Base-by-base conservation (phyloP, 2,329 filamentous ascomycete species). In the Capronia americana region DNA sequence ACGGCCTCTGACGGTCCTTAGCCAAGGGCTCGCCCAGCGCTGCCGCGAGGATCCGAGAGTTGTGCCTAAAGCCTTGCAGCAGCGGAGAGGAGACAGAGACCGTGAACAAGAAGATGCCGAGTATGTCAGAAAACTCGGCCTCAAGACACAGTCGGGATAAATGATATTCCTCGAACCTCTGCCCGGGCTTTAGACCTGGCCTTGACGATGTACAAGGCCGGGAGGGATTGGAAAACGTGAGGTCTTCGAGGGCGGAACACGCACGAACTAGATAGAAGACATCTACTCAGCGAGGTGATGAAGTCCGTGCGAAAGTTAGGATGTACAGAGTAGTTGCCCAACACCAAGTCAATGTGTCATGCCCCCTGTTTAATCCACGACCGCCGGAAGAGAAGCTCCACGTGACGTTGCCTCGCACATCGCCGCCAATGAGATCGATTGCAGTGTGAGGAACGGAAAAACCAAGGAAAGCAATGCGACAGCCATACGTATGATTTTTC, bases 1-100 rank as follows among this genome's bases (percentile, higher is more conserved):
- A n/a, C 26, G n/a, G 26, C 20, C 30, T 34, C n/a, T 38, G 28
- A 50, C n/a, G 28, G 17, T 32, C 28, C 30, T 17, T 26, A 20
- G 57, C 57, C 44, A 60, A 61, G 48, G 48, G 20, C 48, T 6
- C 32, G 58, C 58, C 58, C 58, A 61, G 58, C 34, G 20, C 11
- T 26, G 58, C 58, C 58, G 30, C 26, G 46, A 53, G 38, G 41
- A 34, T 61, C n/a, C 14, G 17, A 51, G n/a, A 32, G 30, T 51
- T 50, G 28, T 32, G 7, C 11, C 23, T 28, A 24, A 48, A 53
- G 28, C 48, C 28, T n/a, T 24, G 20, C 57, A 38, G 26, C 12
- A 53, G 14, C 48, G 24, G 30, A 41, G 23, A 34, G 54, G 17
- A 50, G 11, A 23, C 41, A 26, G 23, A 58, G 26, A 50, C 10